Base-by-base conservation (phyloP, 2,329 filamentous ascomycete species). In the Cladosporium austrohemisphaericum region DNA sequence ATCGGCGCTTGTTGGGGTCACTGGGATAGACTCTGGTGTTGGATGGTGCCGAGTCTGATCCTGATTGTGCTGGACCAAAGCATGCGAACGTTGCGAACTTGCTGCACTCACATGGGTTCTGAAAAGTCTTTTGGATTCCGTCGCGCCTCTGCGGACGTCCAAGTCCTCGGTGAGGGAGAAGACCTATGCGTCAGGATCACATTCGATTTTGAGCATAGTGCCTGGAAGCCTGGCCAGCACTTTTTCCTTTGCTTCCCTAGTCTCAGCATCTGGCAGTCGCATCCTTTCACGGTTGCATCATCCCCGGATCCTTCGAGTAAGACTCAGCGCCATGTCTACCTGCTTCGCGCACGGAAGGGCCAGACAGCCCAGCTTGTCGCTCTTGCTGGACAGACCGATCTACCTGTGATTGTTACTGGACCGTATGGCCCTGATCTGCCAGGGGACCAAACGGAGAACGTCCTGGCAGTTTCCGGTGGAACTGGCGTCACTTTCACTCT, bases 1-100 rank as follows among this genome's bases (percentile, higher is more conserved):
- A 78, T 90, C 10, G 86, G 84, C 4, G 84, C 84, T 2, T 85
- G 84, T 65, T 88, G 84, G 78, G 85, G 77, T 1, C 86, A 90
- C 62, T 91, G 86, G 86, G 65, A 74, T 43, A 71, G 81, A 43
- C 71, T 90, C 3, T 73, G 77, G 37, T 86, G 82, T 62, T 89
- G 85, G 69, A 75, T 89, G 61, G 74, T 86, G 35, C 80, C 85
- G 0, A 78, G 79, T 0, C 67, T 90, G 5, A 68, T 79, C 1
- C 72, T 89, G n/a, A 85, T 85, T 75, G 73, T 78, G 48, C 54
- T 85, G 18, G 86, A 89, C 59, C 77, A 85, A 5, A 74, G 67
- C 1, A 71, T 80, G 9, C 74, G 85, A 6, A 64, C 82, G 1
- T 61, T 80, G 5, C 74, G 85, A 25, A 80, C 79, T 0, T 73